phyloP scores from a whole-genome alignment of 495 filamentous ascomycete genomes.

The Hypomontagnella monticulosa region DNA sequence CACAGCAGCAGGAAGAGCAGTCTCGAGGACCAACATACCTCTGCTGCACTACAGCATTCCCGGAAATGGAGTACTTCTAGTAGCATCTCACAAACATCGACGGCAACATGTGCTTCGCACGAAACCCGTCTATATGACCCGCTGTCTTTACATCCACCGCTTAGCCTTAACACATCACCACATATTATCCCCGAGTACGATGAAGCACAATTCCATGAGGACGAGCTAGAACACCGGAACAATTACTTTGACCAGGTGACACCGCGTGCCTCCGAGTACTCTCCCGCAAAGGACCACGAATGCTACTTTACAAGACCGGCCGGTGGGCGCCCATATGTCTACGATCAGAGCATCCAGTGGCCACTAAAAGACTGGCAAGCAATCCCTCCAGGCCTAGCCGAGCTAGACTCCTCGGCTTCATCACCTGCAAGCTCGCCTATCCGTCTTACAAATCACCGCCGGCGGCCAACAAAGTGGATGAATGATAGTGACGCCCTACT shows the following conservation, averaged over 20 bases:
- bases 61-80: slow-evolving; percentile 45
- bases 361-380: slow-evolving; percentile 46
- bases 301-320: slow-evolving; percentile 34
- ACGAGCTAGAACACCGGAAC: slow-evolving; percentile 33
- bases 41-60: slow-evolving; percentile 6
- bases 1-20: slow-evolving; percentile 19
- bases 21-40: slow-evolving; percentile 26
- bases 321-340: slow-evolving; percentile 22
- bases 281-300: slow-evolving; percentile 36
- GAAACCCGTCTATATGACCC: slow-evolving; percentile 35
- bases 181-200: slow-evolving; percentile 42
- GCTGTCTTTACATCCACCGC: slow-evolving; percentile 45
- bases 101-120: slow-evolving; percentile 9
- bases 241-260: slow-evolving; percentile 36
- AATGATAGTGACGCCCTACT: slow-evolving; percentile 51
- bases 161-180: slow-evolving; percentile 44
- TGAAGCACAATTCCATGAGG: slow-evolving; percentile 26
- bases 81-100: slow-evolving; percentile 35
- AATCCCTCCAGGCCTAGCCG: slow-evolving; percentile 38
- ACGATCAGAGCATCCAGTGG: slow-evolving; percentile 41
- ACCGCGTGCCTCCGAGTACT: slow-evolving; percentile 31
- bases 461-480: slow-evolving; percentile 43
- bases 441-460: slow-evolving; percentile 1
- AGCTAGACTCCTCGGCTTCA: slow-evolving; percentile 33
- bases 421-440: slow-evolving; percentile 29